Conservation (phyloP, 805 yeast genomes). For the Candida sonorensis region DNA sequence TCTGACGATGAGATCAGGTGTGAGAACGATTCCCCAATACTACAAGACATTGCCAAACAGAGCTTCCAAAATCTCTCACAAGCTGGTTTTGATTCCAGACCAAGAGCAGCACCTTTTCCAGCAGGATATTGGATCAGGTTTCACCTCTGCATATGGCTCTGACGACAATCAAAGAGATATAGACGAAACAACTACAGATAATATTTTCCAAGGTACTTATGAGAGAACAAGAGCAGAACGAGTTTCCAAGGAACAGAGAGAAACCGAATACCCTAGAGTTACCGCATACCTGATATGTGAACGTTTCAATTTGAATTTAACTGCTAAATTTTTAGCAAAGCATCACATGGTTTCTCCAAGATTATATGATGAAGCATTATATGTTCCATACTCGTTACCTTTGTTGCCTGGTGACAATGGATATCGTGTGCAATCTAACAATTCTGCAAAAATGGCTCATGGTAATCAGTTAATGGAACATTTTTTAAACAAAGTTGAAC, state of each 20-base stretch:
- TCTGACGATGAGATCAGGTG: conserved; percentile 13
- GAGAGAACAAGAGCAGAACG: conserved; percentile 41
- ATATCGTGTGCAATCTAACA: conserved; percentile 66
- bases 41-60: conserved; percentile 58
- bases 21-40: conserved; percentile 36
- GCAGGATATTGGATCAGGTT: too few species aligned
- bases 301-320: conserved; percentile 58
- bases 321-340: conserved; percentile 55
- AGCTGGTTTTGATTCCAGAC: conserved; percentile 81
- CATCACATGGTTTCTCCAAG: conserved; percentile 83
- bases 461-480: conserved; percentile 58
- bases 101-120: conserved; percentile 29
- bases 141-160: too few species aligned
- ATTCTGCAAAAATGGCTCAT: conserved; percentile 33
- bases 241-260: conserved; percentile 52
- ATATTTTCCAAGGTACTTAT: conserved; percentile 26
- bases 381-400: conserved; percentile 85
- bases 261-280: conserved; percentile 67
- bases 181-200: conserved; percentile 26
- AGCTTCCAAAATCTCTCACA: conserved; percentile 81
- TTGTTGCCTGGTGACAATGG: conserved; percentile 79
- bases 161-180: conserved; percentile 9
- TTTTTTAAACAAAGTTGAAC: conserved; percentile 73
- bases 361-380: conserved; percentile 86
- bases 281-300: conserved; percentile 92